phyloP scores from a whole-genome alignment of 1,284 basidiomycete species.

The Phenoliferia sp. region DNA sequence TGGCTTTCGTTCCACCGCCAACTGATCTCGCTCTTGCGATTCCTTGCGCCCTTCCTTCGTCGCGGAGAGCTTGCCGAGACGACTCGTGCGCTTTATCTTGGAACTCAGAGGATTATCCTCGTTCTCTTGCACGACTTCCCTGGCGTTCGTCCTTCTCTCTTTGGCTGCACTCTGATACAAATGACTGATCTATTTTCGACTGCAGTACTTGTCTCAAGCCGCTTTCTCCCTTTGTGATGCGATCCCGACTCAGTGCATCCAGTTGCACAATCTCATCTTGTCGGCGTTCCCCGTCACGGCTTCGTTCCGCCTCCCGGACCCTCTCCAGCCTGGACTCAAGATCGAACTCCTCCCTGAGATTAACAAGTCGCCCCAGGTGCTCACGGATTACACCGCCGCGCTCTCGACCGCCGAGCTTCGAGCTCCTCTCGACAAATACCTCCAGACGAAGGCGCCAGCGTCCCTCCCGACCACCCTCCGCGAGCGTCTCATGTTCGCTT shows the following conservation, averaged over 20 bases:
- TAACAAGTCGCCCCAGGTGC: slow-evolving; percentile 79
- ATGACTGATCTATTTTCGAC: background rate
- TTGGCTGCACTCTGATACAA: slow-evolving; percentile 58
- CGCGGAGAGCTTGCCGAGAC: slow-evolving; percentile 62
- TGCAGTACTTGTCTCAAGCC: slow-evolving; percentile 86
- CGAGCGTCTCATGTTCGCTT: slow-evolving; percentile 60
- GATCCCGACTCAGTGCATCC: slow-evolving; percentile 88
- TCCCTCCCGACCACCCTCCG: slow-evolving; percentile 71
- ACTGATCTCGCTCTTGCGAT: slow-evolving; percentile 86
- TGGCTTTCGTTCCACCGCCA: slow-evolving; percentile 96
- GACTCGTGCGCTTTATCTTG: slow-evolving; percentile 85
- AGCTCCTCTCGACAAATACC: slow-evolving; percentile 71
- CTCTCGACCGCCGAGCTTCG: slow-evolving; percentile 69
- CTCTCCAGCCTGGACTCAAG: slow-evolving; percentile 51
- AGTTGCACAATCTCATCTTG: slow-evolving; percentile 93
- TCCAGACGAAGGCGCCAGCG: slow-evolving; percentile 52
- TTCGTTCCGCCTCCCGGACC: slow-evolving; percentile 71
- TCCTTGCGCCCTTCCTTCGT: slow-evolving; percentile 85
- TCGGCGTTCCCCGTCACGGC: slow-evolving; percentile 81
- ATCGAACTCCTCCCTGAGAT: slow-evolving; percentile 71
- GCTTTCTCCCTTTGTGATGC: slow-evolving; percentile 92
- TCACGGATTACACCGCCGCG: slow-evolving; percentile 80
- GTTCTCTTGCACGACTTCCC: slow-evolving; percentile 98
- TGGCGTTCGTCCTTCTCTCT: slow-evolving; percentile 38
- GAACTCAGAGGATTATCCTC: slow-evolving; percentile 83